Base-by-base conservation (phyloP, 1,284 basidiomycete genomes). In the Leccinum holopus region DNA sequence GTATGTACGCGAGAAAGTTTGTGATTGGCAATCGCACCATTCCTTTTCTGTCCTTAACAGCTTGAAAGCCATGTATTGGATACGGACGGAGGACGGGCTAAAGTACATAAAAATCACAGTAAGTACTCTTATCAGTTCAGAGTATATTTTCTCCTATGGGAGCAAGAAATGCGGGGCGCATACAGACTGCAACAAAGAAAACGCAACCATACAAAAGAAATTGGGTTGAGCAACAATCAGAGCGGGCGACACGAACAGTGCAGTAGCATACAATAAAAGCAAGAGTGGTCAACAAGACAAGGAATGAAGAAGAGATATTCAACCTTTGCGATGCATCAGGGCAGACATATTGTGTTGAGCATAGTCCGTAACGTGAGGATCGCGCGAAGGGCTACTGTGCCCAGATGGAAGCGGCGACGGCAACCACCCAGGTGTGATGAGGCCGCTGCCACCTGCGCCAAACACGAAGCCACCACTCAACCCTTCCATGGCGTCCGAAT, bases 391-490 rank as follows among this genome's bases (percentile, higher is more conserved):
- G 25, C 70, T 76, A 59, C 68, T 76, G 32, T 74, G 62, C 18
- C 73, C 76, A 33, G 75, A 76, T 41, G 65, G 71, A 52, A 75
- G 63, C 25, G 74, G 74, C 3, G 73, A 76, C 1, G 65, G 63
- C 35, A 76, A 52, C 70, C 72, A 76, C 5, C 74, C 74, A n/a
- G 74, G 75, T 25, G 76, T 77, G 51, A 77, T 77, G 9, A 75
- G 73, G 25, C 71, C 90, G 67, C 87, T 91, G 11, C 91, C 91
- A 25, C 88, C 88, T 2, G 87, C 82, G 8, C 91, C 91, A 69
- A 87, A 93, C 39, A 92, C 86, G 71, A 92, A 93, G 3, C 91
- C 91, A 37, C 90, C 91, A 65, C 86, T 89, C 18, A 93, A 78
- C 4, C 89, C 90, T 72, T 92, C 91, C 78, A 91, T 82, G 25